Evolutionary conservation across 2,329 filamentous ascomycete species (phyloP).

Genomic region (Ampelomyces quisqualis): DNA sequence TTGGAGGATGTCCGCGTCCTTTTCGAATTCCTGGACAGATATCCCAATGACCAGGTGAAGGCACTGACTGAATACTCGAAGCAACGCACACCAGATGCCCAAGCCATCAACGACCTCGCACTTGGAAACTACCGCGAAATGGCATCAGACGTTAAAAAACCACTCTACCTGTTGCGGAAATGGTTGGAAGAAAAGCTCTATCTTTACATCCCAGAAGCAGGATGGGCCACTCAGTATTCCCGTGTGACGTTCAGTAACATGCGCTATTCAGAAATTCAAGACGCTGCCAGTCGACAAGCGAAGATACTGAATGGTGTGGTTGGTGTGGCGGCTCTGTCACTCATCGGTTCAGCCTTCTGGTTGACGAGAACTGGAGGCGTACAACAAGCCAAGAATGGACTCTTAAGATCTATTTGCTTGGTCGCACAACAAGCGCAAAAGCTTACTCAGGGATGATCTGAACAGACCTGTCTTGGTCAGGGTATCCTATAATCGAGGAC

Average conservation of each 20-base stretch:
- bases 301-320: slow-evolving; percentile 35
- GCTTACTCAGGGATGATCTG: slow-evolving; percentile 16
- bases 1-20: slow-evolving; percentile 90
- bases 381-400: slow-evolving; percentile 27
- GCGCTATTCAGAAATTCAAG: slow-evolving; percentile 79
- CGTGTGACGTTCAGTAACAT: slow-evolving; percentile 93
- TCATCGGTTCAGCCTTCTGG: slow-evolving; percentile 21
- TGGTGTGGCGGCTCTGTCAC: slow-evolving; percentile 20
- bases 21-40: slow-evolving; percentile 76
- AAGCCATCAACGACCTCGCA: slow-evolving; percentile 90
- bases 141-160: slow-evolving; percentile 78
- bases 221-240: slow-evolving; percentile 91
- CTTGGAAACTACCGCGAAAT: slow-evolving; percentile 93
- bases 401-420: slow-evolving; percentile 31
- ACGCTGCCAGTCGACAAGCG: slow-evolving; percentile 57
- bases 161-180: slow-evolving; percentile 78
- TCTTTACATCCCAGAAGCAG: slow-evolving; percentile 71
- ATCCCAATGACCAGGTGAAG: slow-evolving; percentile 47
- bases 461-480: too few species aligned
- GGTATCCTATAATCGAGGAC: too few species aligned
- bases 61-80: slow-evolving; percentile 74
- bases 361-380: slow-evolving; percentile 26
- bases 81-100: slow-evolving; percentile 72
- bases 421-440: slow-evolving; percentile 25
- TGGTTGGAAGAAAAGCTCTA: slow-evolving; percentile 81